Percentiles rank a stretch among this genome's conserved stretches.
phyloP scores from a whole-genome alignment of 257 asterid species.

The Cynanchum wilfordii region DNA sequence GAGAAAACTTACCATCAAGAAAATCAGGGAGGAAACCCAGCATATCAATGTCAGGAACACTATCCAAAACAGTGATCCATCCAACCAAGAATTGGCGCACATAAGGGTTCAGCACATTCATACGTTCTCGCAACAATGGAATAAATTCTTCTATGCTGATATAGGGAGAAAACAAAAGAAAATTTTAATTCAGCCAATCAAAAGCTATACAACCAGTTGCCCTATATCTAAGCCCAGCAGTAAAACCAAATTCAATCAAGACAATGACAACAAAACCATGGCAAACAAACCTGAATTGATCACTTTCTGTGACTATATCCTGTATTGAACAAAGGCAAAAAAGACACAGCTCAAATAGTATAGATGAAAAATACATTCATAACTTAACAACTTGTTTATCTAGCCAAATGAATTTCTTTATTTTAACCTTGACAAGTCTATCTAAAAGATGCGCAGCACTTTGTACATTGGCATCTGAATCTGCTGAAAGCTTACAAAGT shows the following conservation, averaged over 20 bases:
- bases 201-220: neutral
- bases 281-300: constrained; percentile 83
- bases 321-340: constrained; percentile 35
- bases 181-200: constrained; percentile 9
- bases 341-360: neutral
- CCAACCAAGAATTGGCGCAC: constrained; percentile 99
- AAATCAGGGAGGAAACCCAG: constrained; percentile 99
- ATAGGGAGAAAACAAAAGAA: constrained; percentile 1
- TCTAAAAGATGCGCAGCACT: constrained; percentile 99
- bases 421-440: constrained; percentile 85
- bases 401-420: constrained; percentile 1
- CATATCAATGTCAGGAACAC: constrained; percentile 99
- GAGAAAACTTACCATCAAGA: constrained; percentile 78
- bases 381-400: neutral
- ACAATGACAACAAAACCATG: constrained; percentile 14
- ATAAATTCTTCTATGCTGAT: constrained; percentile 97
- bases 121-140: constrained; percentile 90
- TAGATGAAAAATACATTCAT: neutral
- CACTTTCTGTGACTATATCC: constrained; percentile 99
- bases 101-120: constrained; percentile 95
- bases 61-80: constrained; percentile 98
- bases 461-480: constrained; percentile 94
- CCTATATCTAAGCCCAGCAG: neutral
- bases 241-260: constrained; percentile 7
- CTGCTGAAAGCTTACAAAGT: constrained; percentile 96